phyloP scores from a whole-genome alignment of 805 yeast species.

The Saccharomycopsis amapae region DNA sequence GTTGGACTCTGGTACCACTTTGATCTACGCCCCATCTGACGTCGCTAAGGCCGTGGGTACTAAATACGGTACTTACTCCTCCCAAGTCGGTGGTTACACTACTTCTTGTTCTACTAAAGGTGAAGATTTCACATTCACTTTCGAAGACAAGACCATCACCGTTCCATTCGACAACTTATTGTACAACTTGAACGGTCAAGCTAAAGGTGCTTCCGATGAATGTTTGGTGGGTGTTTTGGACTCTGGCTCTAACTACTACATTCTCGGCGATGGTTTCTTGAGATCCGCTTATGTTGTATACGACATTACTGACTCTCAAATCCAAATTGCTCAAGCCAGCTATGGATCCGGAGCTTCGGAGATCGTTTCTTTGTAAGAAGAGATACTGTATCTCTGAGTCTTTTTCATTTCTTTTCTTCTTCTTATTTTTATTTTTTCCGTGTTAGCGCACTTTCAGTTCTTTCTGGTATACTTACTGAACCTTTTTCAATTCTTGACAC shows the following conservation, averaged over 20 bases:
- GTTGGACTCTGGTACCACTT: conserved; percentile 39
- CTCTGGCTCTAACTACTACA: conserved; percentile 20
- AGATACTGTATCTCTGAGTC: no score
- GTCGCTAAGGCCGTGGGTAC: conserved; percentile 25
- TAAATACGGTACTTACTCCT: conserved; percentile 29
- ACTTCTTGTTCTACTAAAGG: conserved; percentile 12
- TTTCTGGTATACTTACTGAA: no score
- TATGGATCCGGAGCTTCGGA: no score
- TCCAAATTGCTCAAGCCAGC: conserved; percentile 48
- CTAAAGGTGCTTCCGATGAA: no score
- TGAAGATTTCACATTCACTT: conserved; percentile 27
- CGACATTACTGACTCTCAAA: conserved; percentile 49
- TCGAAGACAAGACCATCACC: conserved; percentile 48
- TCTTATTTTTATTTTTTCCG: no score
- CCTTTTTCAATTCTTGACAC: no score
- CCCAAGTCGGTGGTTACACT: conserved; percentile 20
- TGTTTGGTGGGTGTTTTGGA: conserved; percentile 17
- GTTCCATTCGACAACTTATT: conserved; percentile 40
- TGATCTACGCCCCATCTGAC: conserved; percentile 37
- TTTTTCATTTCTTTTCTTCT: no score
- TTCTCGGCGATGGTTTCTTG: conserved; percentile 52
- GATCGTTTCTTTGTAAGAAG: no score
- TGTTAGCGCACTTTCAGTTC: no score
- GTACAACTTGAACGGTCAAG: conserved; percentile 7
- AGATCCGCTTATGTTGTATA: conserved; percentile 57